Conservation (phyloP, 1,284 basidiomycete genomes). For the Ganoderma resinaceum region DNA sequence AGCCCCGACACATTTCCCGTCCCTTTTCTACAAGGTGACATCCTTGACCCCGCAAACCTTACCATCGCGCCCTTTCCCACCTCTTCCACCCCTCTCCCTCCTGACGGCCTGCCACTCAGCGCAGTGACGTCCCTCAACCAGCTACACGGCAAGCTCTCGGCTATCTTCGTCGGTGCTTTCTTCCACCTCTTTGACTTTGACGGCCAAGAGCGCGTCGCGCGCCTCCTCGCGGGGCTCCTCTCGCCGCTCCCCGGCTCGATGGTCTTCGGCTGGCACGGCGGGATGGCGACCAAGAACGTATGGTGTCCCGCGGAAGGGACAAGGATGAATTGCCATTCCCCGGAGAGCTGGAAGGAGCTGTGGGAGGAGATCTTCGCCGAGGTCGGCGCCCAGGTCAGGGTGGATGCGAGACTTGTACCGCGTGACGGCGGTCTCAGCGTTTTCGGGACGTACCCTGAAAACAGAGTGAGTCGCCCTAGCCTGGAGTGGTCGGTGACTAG, state of each 20-base stretch:
- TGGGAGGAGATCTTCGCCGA: conserved; percentile 51
- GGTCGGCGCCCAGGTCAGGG: conserved; percentile 41
- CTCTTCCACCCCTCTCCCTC: conserved; percentile 29
- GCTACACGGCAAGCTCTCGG: conserved; percentile 49
- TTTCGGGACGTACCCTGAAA: conserved; percentile 17
- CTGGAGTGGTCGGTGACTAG: neutral
- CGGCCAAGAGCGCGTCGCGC: conserved; percentile 46
- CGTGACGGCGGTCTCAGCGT: conserved; percentile 5
- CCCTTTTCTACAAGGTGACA: conserved; percentile 50
- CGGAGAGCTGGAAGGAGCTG: conserved; percentile 48
- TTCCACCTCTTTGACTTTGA: conserved; percentile 56
- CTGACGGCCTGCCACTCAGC: conserved; percentile 38
- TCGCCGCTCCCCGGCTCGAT: conserved; percentile 41
- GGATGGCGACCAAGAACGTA: neutral
- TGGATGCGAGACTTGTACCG: conserved; percentile 7
- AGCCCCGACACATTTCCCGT: conserved; percentile 46
- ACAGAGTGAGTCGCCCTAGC: neutral
- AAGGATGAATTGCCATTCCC: conserved; percentile 41
- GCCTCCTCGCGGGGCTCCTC: conserved; percentile 46
- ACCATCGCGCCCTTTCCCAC: conserved; percentile 32
- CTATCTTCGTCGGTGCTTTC: conserved; percentile 51
- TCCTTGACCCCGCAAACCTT: conserved; percentile 46
- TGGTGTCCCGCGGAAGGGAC: conserved; percentile 28
- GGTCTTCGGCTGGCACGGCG: conserved; percentile 41
- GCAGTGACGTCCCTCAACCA: conserved; percentile 45